These are phyloP conservation scores for Chrysopogon serrulatus DNA, from an alignment of 176 grass and related monocot genomes.

Conservation along the genomic window DNA sequence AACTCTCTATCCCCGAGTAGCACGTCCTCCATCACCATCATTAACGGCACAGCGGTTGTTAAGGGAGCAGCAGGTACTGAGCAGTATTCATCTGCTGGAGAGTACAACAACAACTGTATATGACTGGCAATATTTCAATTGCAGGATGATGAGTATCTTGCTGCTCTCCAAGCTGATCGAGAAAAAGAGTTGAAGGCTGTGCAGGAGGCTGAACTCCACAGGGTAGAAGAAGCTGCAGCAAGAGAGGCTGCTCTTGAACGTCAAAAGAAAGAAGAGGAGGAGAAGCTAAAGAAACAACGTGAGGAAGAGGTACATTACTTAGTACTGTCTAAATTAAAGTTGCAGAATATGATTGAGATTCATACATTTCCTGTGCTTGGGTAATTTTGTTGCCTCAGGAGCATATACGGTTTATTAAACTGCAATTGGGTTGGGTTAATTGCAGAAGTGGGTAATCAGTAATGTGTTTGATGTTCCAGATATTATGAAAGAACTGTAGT, in stretches of 20 bases:
- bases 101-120: background rate
- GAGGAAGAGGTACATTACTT: conserved; percentile 76
- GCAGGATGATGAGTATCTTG: conserved; percentile 92
- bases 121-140: conserved; percentile 19
- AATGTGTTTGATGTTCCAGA: background rate
- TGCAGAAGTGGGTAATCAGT: background rate
- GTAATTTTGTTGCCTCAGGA: background rate
- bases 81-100: background rate
- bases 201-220: conserved; percentile 62
- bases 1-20: conserved; percentile 28
- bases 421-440: background rate
- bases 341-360: background rate
- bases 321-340: conserved; percentile 16
- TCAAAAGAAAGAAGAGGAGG: conserved; percentile 67
- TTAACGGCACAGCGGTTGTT: conserved; percentile 80
- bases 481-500: background rate
- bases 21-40: conserved; percentile 58
- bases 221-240: conserved; percentile 48
- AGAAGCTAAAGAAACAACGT: conserved; percentile 67
- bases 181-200: conserved; percentile 85
- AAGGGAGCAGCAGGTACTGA: conserved; percentile 89
- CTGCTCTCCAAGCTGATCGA: conserved; percentile 77
- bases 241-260: conserved; percentile 60
- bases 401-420: background rate
- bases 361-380: background rate